A percentile compares a stretch with the other conserved stretches of the same genome.
These are phyloP conservation scores for Vigna unguiculata DNA, from an alignment of 306 rosid species.

Conservation along the genomic window DNA sequence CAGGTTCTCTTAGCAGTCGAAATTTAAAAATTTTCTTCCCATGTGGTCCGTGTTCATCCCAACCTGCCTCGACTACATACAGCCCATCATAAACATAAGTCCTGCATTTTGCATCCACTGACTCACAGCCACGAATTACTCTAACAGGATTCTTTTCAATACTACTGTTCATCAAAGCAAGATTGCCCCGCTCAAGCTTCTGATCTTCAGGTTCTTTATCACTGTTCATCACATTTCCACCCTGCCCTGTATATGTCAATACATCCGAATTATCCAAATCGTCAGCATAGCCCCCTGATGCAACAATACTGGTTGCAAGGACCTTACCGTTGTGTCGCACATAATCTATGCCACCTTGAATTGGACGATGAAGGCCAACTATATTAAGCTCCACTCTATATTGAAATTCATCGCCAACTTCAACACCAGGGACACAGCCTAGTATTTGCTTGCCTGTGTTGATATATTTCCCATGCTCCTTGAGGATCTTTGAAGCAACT, in stretches of 20 bases:
- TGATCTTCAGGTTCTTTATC: constrained; percentile 92
- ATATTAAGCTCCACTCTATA: constrained; percentile 83
- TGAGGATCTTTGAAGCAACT: constrained; percentile 64
- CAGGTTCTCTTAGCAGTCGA: constrained; percentile 69
- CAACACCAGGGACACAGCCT: constrained; percentile 88
- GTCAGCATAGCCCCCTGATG: constrained; percentile 87
- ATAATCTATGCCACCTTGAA: constrained; percentile 88
- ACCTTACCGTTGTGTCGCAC: constrained; percentile 57
- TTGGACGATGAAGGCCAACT: constrained; percentile 82
- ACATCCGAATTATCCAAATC: constrained; percentile 72
- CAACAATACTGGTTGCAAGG: constrained; percentile 86
- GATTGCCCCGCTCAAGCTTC: constrained; percentile 94
- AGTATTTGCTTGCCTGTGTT: constrained; percentile 71
- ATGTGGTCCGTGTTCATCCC: constrained; percentile 87
- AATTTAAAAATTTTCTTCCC: constrained; percentile 82
- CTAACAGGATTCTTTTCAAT: constrained; percentile 75
- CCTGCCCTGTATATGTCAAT: constrained; percentile 85
- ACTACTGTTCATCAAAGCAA: constrained; percentile 82
- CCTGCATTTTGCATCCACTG: constrained; percentile 64
- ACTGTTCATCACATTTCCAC: constrained; percentile 75
- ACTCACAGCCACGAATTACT: constrained; percentile 87
- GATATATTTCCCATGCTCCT: constrained; percentile 61
- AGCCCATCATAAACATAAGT: constrained; percentile 85
- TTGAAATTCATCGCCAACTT: constrained; percentile 94
- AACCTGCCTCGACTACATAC: constrained; percentile 68